Base-by-base conservation (phyloP, 2,329 filamentous ascomycete genomes). In the Colletotrichum orchidophilum region DNA sequence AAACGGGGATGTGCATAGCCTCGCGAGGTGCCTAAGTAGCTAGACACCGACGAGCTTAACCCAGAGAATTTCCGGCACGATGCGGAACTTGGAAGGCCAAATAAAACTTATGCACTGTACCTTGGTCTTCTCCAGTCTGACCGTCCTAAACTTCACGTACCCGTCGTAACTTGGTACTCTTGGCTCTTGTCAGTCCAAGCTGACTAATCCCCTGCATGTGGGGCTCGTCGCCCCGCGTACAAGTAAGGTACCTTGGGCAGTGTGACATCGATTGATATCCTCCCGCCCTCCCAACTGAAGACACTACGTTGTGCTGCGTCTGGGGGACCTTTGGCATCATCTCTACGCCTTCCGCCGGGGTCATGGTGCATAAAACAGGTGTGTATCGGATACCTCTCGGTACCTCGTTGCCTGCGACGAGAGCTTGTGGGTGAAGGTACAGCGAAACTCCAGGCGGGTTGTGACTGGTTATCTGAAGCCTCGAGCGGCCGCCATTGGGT, bases 401-500 rank as follows among this genome's bases (percentile, higher is more conserved):
- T 46, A 46, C 39, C 7, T 46, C 39, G 18, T n/a, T 46, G 39
- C 39, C 21, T 46, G 39, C 21, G 39, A 18, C 8, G 21, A 18
- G 39, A 21, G 39, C 39, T 21, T 46, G 18, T n/a, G 39, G 29
- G 5, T 9, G 9, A 13, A 18, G 21, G 39, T 58, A 4, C 39
- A 21, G 18, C 29, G 26, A 31, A 15, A 49, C 6, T 27, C 15
- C 54, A 35, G n/a, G 26, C 27, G 8, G 55, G 31, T n/a, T 21
- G 49, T 49, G 39, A 60, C 58, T 50, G 27, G 39, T 61, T 21
- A 9, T 39, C 46, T 62, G 8, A 35, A 62, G 46, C 31, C 49
- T n/a, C 15, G 42, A 39, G 57, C 55, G 57, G 13, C 67, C n/a
- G 39, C 39, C 12, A 70, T 70, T 71, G 69, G 18, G 78, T 50